These are phyloP conservation scores for Termitomyces titanicus DNA, from an alignment of 768 basidiomycete species.

Conservation along the genomic window DNA sequence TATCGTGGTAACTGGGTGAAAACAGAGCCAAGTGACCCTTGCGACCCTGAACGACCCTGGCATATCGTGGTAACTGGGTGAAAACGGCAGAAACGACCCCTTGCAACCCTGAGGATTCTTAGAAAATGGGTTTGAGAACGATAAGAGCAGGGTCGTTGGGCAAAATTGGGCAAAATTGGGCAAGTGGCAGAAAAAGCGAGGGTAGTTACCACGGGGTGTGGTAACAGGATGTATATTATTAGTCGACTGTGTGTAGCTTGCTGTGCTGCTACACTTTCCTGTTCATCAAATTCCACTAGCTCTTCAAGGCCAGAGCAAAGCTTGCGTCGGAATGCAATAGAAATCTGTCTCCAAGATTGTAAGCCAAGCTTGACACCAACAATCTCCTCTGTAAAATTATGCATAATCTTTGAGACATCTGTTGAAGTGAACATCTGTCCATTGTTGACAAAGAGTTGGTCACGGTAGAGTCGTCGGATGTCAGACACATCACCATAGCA, in stretches of 20 bases:
- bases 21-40: no score
- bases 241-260: background rate
- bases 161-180: no score
- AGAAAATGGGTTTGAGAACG: no score
- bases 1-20: no score
- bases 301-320: background rate
- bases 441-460: background rate
- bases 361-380: background rate
- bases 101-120: no score
- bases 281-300: background rate
- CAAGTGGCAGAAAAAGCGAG: no score
- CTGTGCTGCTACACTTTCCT: background rate
- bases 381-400: accelerated
- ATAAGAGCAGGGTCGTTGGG: no score
- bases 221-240: no score
- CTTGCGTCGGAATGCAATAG: background rate
- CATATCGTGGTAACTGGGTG: no score
- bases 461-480: background rate
- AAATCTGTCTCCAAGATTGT: background rate
- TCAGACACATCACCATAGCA: background rate
- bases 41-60: no score
- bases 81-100: no score
- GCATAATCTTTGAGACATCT: background rate
- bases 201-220: no score
- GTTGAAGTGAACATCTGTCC: background rate